These are phyloP conservation scores for Acacia crassicarpa DNA, from an alignment of 306 rosid species.

Conservation along the genomic window DNA sequence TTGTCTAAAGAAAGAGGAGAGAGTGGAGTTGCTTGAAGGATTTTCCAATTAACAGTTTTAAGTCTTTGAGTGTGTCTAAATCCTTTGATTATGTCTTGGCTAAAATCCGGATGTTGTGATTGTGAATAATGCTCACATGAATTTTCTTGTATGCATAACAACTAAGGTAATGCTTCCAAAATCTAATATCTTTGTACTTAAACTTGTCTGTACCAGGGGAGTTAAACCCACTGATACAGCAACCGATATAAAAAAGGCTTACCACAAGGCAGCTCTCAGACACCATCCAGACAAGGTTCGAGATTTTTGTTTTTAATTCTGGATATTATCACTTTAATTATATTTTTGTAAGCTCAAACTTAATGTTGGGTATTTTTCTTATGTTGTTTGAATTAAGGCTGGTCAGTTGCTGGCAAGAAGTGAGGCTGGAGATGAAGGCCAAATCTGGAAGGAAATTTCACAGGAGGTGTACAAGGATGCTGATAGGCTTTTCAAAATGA, in stretches of 20 bases:
- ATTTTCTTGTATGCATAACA: slow-evolving; percentile 21
- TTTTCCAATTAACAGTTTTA: too few relatives aligned
- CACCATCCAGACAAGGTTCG: slow-evolving; percentile 83
- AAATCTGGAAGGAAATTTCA: slow-evolving; percentile 82
- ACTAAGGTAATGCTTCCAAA: slow-evolving; percentile 25
- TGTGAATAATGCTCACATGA: too few relatives aligned
- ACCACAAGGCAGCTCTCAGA: slow-evolving; percentile 75
- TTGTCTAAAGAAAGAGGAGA: too few relatives aligned
- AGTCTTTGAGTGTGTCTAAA: too few relatives aligned
- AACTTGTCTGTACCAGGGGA: slow-evolving; percentile 50
- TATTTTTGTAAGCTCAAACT: slow-evolving; percentile 12
- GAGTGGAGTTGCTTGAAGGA: too few relatives aligned
- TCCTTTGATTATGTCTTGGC: too few relatives aligned
- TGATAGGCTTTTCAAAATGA: slow-evolving; percentile 91
- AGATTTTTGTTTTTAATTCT: slow-evolving; percentile 28
- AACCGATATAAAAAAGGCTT: slow-evolving; percentile 68
- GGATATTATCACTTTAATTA: slow-evolving; percentile 5
- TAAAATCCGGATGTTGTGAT: too few relatives aligned
- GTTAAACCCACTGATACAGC: slow-evolving; percentile 50
- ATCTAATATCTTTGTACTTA: slow-evolving; percentile 25
- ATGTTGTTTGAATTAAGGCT: slow-evolving; percentile 57
- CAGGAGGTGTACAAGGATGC: slow-evolving; percentile 84
- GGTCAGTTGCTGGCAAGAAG: slow-evolving; percentile 86
- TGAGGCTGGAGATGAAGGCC: slow-evolving; percentile 76
- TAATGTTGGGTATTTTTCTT: not conserved